A percentile compares a stretch with the other conserved stretches of the same genome.
Evolutionary conservation across 2,329 filamentous ascomycete species (phyloP).

Genomic region (Exophiala mesophila): DNA sequence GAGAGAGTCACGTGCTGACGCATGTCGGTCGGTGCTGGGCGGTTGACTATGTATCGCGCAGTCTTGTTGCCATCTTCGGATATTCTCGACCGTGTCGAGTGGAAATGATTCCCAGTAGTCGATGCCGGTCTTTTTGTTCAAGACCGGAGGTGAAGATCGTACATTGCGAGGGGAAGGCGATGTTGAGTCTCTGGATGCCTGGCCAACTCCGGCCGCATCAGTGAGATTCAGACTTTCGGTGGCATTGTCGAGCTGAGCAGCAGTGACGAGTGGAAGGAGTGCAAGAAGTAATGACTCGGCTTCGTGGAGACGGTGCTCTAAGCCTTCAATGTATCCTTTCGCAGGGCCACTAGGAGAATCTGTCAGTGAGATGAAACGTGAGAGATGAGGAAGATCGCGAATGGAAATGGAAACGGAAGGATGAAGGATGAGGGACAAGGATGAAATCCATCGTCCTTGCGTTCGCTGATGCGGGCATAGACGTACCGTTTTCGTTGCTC

Average conservation of each 20-base stretch:
- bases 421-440: too few species aligned
- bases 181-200: constrained; percentile 18
- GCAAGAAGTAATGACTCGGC: constrained; percentile 39
- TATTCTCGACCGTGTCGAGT: constrained; percentile 31
- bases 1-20: constrained; percentile 12
- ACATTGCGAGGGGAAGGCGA: constrained; percentile 16
- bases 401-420: neutral
- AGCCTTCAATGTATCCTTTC: constrained; percentile 44
- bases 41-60: constrained; percentile 22
- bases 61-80: constrained; percentile 35
- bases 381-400: neutral
- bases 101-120: constrained; percentile 38
- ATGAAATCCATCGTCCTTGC: too few species aligned
- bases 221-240: constrained; percentile 19
- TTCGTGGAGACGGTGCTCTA: constrained; percentile 40
- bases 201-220: constrained; percentile 3
- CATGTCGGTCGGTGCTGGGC: constrained; percentile 3
- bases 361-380: neutral
- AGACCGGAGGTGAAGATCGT: constrained; percentile 19
- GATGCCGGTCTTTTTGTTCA: constrained; percentile 31
- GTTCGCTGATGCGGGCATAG: too few species aligned
- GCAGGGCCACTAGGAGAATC: constrained; percentile 38
- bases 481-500: constrained; percentile 24
- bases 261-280: constrained; percentile 33
- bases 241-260: constrained; percentile 30